Conservation (phyloP, 176 grass and related monocot genomes). For the Musa itinerans region DNA sequence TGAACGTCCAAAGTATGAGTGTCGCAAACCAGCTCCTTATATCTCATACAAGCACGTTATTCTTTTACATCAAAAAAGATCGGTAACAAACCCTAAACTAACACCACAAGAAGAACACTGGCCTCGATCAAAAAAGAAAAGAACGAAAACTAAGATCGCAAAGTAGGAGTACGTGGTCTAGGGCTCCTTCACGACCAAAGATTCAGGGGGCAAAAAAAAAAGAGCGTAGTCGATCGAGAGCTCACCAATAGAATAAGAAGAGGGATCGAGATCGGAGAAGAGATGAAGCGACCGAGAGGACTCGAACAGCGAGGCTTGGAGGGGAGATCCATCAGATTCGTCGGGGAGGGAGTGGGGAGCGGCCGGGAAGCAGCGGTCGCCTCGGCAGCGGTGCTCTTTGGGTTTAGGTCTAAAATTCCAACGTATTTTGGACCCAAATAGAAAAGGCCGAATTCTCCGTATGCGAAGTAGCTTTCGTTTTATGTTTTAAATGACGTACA, state of each 20-base stretch:
- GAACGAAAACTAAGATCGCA: background rate
- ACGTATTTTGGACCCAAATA: background rate
- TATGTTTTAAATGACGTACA: no score
- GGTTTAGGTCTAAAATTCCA: background rate
- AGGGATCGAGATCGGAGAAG: constrained; percentile 1
- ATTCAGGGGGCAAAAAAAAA: background rate
- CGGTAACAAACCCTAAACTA: background rate
- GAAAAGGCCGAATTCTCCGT: no score
- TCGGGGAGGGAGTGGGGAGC: background rate
- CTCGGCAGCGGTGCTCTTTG: background rate
- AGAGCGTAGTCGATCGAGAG: background rate
- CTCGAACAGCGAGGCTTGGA: background rate
- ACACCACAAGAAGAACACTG: background rate
- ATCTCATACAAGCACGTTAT: no score
- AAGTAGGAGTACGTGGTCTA: background rate
- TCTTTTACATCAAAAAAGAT: background rate
- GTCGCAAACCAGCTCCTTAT: background rate
- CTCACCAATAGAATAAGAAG: constrained; percentile 5
- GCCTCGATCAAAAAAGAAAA: background rate
- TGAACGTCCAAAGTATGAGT: background rate
- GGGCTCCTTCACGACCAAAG: background rate
- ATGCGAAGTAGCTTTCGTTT: no score
- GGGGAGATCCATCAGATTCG: background rate
- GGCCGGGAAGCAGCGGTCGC: background rate
- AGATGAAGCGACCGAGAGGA: background rate